Percentiles rank a stretch among this genome's conserved stretches.
These are phyloP conservation scores for Phytophthora sojae DNA, from an alignment of 352 stramenopile genomes.

Conservation along the genomic window DNA sequence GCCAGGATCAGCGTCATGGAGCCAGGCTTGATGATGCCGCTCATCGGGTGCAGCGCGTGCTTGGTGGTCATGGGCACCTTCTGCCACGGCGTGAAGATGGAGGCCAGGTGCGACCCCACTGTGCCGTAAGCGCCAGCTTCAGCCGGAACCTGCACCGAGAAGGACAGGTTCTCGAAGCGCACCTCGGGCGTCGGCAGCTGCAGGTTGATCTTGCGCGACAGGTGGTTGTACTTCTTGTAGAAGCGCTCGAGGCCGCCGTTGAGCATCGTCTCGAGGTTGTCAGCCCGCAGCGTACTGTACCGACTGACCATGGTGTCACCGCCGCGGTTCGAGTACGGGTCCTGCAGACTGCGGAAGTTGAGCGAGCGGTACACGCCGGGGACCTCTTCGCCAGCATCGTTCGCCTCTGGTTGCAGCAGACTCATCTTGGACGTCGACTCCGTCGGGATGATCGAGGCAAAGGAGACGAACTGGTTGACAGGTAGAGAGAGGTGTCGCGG, in stretches of 20 bases:
- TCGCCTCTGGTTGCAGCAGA: conserved; percentile 26
- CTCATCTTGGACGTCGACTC: background rate
- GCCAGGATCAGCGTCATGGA: conserved; percentile 71
- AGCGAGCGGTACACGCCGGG: conserved; percentile 55
- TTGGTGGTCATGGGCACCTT: conserved; percentile 39
- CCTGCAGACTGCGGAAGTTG: conserved; percentile 70
- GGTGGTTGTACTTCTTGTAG: conserved; percentile 77
- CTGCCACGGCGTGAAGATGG: conserved; percentile 62
- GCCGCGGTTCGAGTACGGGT: conserved; percentile 45
- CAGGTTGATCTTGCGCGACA: conserved; percentile 66
- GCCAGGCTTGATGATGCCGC: conserved; percentile 85
- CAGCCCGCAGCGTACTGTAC: conserved; percentile 63
- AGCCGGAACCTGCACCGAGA: conserved; percentile 49
- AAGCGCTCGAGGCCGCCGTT: conserved; percentile 67
- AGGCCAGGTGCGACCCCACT: conserved; percentile 59
- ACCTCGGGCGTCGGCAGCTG: conserved; percentile 66
- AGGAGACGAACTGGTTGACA: conserved; percentile 7
- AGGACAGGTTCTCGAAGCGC: conserved; percentile 72
- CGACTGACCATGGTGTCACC: conserved; percentile 46
- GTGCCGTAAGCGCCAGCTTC: conserved; percentile 40
- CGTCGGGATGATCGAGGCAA: conserved; percentile 66
- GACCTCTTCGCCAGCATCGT: background rate
- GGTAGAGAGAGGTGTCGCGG: background rate
- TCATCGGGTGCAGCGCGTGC: conserved; percentile 72
- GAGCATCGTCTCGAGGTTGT: conserved; percentile 68